Evolutionary conservation across 352 stramenopile species (phyloP), one percentile per base, ranked within the genome.

Genomic region (Plasmopara muralis): DNA sequence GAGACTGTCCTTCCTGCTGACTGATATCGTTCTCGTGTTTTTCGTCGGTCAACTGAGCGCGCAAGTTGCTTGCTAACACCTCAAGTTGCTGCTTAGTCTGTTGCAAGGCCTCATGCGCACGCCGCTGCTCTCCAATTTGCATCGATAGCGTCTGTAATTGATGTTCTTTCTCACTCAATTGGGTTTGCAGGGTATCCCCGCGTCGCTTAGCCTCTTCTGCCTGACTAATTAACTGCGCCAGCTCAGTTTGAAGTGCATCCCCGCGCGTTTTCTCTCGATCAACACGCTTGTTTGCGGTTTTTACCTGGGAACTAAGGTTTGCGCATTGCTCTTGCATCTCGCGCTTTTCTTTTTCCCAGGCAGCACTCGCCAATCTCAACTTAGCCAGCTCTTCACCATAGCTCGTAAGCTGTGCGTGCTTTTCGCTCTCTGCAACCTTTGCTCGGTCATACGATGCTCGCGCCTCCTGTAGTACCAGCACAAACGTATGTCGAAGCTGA

Each of bases 321-420:
- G 49, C 50, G 0, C 82, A 74, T n/a, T 62, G 46, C 12, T 74
- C 58, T 20, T 72, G 66, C 35, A 86, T 55, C n/a, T 86, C 68
- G 10, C 67, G 74, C 12, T 76, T 60, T 29, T 79, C 61, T 34
- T 78, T 76, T 34, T 88, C 74, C 43, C 66, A 81, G 29, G 66
- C 60, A 5, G 55, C 43, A 25, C 68, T 83, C 10, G 69, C 60
- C 41, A 72, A 57, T 58, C 77, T 85, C 4, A 88, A 40, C 28
- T 72, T 66, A 6, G 66, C 61, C n/a, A 89, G 60, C 33, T 93
- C 78, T 37, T 84, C 74, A 14, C 83, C 66, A 5, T 86, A 66
- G n/a, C 86, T 82, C 8, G 74, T 77, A 13, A 90, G 50, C 29
- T 89, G 77, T 43, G 85, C 77, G 44, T 90, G 77, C 48, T 90